Conservation (phyloP, 495 filamentous ascomycete species). For the Friedmanniomyces endolithicus region DNA sequence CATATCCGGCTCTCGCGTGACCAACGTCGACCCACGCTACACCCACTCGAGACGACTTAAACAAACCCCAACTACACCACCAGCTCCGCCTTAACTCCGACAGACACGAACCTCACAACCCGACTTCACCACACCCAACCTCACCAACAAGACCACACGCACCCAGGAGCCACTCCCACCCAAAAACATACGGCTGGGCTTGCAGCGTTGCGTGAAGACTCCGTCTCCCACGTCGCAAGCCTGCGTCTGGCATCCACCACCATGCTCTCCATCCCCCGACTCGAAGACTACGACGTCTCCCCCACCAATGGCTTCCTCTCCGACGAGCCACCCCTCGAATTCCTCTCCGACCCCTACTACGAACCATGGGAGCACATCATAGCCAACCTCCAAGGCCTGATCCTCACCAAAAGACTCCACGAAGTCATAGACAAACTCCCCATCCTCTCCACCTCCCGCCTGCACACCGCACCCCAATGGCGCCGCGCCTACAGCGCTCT, state of each 20-base stretch:
- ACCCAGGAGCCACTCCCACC: background rate
- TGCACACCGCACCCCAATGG: slow-evolving; percentile 80
- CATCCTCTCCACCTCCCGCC: slow-evolving; percentile 62
- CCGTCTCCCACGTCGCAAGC: slow-evolving; percentile 21
- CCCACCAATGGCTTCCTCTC: slow-evolving; percentile 80
- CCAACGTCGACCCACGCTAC: background rate
- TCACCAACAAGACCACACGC: background rate
- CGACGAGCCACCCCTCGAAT: slow-evolving; percentile 60
- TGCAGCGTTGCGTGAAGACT: slow-evolving; percentile 18
- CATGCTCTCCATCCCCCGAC: slow-evolving; percentile 75
- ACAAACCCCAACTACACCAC: background rate
- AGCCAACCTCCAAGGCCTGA: slow-evolving; percentile 72
- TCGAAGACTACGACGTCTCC: slow-evolving; percentile 80
- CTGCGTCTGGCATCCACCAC: slow-evolving; percentile 18
- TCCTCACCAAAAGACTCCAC: slow-evolving; percentile 70
- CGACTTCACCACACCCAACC: background rate
- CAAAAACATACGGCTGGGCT: slow-evolving; percentile 17
- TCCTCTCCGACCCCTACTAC: slow-evolving; percentile 80
- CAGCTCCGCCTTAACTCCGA: background rate
- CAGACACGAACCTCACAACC: background rate
- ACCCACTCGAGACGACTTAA: background rate
- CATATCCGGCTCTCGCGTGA: background rate
- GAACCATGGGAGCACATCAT: slow-evolving; percentile 79
- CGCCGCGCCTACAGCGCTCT: slow-evolving; percentile 78
- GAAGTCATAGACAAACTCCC: slow-evolving; percentile 66